A percentile compares a stretch with the other conserved stretches of the same genome.
Evolutionary conservation across 169 alveolate species (phyloP).

Genomic region (Prorocentrum cordatum): DNA sequence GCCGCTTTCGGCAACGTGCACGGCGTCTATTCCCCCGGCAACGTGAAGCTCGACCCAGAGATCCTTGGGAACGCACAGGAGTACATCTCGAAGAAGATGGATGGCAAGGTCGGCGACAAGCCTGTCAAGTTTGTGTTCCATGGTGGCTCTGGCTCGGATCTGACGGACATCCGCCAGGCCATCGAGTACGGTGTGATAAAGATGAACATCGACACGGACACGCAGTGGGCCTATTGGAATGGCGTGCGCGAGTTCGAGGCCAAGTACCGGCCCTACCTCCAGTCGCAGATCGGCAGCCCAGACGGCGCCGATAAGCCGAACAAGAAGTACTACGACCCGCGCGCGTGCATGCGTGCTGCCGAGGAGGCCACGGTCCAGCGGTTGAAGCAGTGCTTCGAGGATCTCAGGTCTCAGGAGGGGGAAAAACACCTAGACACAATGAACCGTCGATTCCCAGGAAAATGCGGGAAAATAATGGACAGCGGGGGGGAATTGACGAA

Average conservation of each 20-base stretch:
- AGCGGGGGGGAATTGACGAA: no score
- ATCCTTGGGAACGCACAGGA: constrained; percentile 53
- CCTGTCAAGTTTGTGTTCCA: constrained; percentile 66
- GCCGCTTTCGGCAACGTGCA: constrained; percentile 70
- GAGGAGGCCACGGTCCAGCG: constrained; percentile 61
- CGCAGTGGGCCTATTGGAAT: constrained; percentile 69
- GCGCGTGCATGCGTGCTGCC: constrained; percentile 57
- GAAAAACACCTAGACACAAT: no score
- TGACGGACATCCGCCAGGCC: constrained; percentile 58
- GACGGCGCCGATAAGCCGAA: constrained; percentile 66
- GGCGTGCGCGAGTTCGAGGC: constrained; percentile 40
- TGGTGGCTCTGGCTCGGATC: constrained; percentile 56
- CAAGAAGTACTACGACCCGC: constrained; percentile 71
- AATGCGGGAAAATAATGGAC: no score
- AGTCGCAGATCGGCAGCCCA: constrained; percentile 63
- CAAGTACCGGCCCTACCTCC: constrained; percentile 60
- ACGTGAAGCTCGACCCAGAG: constrained; percentile 43
- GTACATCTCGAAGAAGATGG: not conserved
- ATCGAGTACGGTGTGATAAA: constrained; percentile 38
- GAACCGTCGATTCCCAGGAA: no score
- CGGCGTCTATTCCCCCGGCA: constrained; percentile 64
- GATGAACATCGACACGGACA: constrained; percentile 70
- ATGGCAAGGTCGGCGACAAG: constrained; percentile 55
- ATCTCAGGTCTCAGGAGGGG: no score
- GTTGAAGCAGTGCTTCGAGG: constrained; percentile 61